A percentile compares a stretch with the other conserved stretches of the same genome.
These are phyloP conservation scores for Lasiodiplodia sp. DNA, from an alignment of 2,329 filamentous ascomycete genomes.

Conservation along the genomic window DNA sequence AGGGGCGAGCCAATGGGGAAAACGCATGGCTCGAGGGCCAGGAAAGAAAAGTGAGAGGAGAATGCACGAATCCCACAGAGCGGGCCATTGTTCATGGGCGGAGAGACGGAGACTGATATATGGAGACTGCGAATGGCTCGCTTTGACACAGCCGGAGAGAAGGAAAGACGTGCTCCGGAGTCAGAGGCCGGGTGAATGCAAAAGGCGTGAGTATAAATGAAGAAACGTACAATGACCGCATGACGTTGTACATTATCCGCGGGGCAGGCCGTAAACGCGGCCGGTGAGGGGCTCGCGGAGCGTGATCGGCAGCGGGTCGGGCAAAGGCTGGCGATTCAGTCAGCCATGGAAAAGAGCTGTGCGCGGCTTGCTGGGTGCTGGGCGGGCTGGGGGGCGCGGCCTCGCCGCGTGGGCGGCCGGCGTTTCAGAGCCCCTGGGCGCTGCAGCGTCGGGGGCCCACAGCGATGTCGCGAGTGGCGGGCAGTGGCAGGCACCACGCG, in stretches of 20 bases:
- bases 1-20: slow-evolving; percentile 6
- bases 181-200: slow-evolving; percentile 2
- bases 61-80: slow-evolving; percentile 3
- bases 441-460: not conserved
- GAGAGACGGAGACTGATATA: not conserved
- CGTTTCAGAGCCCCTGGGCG: slow-evolving; percentile 19
- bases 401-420: slow-evolving; percentile 8
- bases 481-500: slow-evolving; percentile 14
- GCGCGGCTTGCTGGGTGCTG: slow-evolving; percentile 15
- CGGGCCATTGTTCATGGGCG: not conserved
- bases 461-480: slow-evolving; percentile 5
- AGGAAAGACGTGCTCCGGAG: not conserved
- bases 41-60: not conserved
- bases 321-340: not conserved
- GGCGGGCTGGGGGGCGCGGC: not conserved
- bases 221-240: slow-evolving; percentile 7
- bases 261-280: slow-evolving; percentile 18
- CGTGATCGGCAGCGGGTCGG: not conserved
- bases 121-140: not conserved
- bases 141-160: not conserved
- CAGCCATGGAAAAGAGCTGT: slow-evolving; percentile 4
- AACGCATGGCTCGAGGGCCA: slow-evolving; percentile 9
- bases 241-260: slow-evolving; percentile 24
- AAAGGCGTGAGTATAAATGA: not conserved
- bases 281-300: slow-evolving; percentile 12